A percentile compares a stretch with the other conserved stretches of the same genome.
These are phyloP conservation scores for Sclerotinia sclerotiorum DNA, from an alignment of 2,329 filamentous ascomycete genomes.

Conservation along the genomic window DNA sequence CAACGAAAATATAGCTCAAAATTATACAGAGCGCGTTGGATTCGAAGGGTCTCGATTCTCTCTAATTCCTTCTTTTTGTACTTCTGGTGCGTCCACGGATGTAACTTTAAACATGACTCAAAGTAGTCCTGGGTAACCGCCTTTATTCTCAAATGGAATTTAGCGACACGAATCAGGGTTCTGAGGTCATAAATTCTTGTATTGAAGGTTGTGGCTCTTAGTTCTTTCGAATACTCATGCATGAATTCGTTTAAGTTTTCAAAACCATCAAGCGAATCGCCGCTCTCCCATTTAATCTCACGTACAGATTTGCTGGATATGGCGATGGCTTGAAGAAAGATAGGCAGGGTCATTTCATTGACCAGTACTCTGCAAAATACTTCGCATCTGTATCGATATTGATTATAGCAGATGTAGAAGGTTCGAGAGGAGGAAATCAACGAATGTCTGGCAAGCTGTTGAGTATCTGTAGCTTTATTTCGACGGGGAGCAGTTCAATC, in stretches of 20 bases:
- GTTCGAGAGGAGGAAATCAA: neutral
- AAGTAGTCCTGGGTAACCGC: neutral
- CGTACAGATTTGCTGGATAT: neutral
- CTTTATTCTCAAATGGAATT: constrained; percentile 4
- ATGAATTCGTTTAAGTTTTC: neutral
- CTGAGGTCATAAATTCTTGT: neutral
- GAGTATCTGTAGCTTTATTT: neutral
- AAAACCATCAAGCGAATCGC: neutral
- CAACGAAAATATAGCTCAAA: neutral
- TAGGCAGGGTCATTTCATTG: constrained; percentile 5
- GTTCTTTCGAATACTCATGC: neutral
- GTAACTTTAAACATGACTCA: neutral
- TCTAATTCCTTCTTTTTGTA: neutral
- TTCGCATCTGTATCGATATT: neutral
- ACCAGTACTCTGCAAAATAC: neutral
- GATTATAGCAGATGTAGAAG: neutral
- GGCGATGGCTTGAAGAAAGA: constrained; percentile 1
- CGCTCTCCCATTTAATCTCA: neutral
- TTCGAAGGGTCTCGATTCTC: neutral
- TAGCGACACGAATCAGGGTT: neutral
- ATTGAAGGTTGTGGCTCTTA: neutral
- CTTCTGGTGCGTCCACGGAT: neutral
- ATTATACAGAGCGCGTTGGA: constrained; percentile 7
- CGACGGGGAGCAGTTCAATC: neutral
- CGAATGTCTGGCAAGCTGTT: neutral